Percentiles rank a stretch among this genome's conserved stretches.
phyloP scores from a whole-genome alignment of 2,329 filamentous ascomycete genomes.

The Ascocoryne sarcoides region DNA sequence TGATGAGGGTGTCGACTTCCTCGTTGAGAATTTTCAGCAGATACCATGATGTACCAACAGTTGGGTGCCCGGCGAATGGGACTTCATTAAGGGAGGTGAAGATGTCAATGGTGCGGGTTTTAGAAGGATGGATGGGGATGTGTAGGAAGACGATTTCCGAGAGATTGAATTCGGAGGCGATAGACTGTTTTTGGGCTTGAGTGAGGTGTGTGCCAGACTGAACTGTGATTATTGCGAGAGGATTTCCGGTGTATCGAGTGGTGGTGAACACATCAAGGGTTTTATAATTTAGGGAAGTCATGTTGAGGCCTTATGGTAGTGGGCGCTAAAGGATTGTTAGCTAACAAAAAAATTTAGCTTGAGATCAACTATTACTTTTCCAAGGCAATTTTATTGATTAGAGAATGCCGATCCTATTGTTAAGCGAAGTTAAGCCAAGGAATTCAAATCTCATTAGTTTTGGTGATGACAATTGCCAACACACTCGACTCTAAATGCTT shows the following conservation, averaged over 20 bases:
- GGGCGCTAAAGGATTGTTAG: too few relatives aligned
- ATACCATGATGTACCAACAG: slow-evolving; percentile 46
- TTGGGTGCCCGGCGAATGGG: slow-evolving; percentile 49
- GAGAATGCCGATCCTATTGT: too few relatives aligned
- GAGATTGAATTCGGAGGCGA: slow-evolving; percentile 55
- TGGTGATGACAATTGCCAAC: too few relatives aligned
- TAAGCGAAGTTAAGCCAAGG: too few relatives aligned
- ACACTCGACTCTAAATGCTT: too few relatives aligned
- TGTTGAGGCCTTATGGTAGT: too few relatives aligned
- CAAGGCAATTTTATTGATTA: too few relatives aligned
- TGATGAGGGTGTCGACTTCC: slow-evolving; percentile 18
- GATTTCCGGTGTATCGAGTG: slow-evolving; percentile 46
- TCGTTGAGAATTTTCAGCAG: slow-evolving; percentile 28
- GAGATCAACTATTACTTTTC: too few relatives aligned
- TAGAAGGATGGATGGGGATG: slow-evolving; percentile 12
- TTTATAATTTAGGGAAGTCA: neutral
- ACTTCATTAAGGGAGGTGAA: slow-evolving; percentile 46
- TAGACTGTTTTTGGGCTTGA: slow-evolving; percentile 45
- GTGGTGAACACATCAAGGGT: slow-evolving; percentile 52
- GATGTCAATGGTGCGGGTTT: slow-evolving; percentile 39
- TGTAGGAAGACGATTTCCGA: slow-evolving; percentile 57
- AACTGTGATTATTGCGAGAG: slow-evolving; percentile 50
- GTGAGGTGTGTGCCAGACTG: slow-evolving; percentile 34
- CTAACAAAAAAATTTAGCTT: too few relatives aligned
- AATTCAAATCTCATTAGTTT: too few relatives aligned